Evolutionary conservation across 1,139 yeast genomes (phyloP).

Genomic region (Pneumocystis sp.): DNA sequence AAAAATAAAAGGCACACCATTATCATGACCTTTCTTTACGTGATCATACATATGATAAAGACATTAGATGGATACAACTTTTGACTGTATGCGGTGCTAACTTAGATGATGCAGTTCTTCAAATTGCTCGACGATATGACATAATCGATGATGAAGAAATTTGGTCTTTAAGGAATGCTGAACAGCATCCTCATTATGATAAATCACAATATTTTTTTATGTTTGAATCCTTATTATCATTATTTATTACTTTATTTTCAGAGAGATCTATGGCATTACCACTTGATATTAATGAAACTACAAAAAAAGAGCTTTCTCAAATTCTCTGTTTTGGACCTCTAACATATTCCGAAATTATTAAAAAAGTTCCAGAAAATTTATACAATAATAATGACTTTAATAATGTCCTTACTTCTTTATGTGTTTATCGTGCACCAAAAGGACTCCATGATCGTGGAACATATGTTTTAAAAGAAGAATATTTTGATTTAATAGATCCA

Average conservation of each 20-base stretch:
- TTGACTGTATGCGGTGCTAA: conserved; percentile 46
- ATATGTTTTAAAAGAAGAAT: conserved; percentile 50
- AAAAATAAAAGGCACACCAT: conserved; percentile 34
- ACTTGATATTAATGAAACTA: conserved; percentile 34
- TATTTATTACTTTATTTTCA: conserved; percentile 52
- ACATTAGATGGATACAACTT: conserved; percentile 49
- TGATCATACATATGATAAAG: conserved; percentile 33
- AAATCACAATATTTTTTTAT: conserved; percentile 31
- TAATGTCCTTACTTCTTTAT: conserved; percentile 41
- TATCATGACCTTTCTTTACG: conserved; percentile 71
- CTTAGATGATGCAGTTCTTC: conserved; percentile 38
- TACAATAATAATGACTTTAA: conserved; percentile 63
- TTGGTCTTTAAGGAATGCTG: neutral
- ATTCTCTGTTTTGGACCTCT: conserved; percentile 59
- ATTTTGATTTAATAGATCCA: conserved; percentile 49
- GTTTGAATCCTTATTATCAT: conserved; percentile 65
- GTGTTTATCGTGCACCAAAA: conserved; percentile 50
- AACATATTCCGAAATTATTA: conserved; percentile 55
- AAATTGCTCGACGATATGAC: conserved; percentile 1
- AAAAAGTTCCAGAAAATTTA: conserved; percentile 62
- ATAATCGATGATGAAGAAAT: neutral
- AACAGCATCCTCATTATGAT: neutral
- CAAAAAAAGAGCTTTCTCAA: conserved; percentile 62
- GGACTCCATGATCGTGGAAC: conserved; percentile 53
- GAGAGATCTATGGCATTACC: conserved; percentile 52